Conservation (phyloP, 345 rosid genomes). For the Corchorus olitorius region DNA sequence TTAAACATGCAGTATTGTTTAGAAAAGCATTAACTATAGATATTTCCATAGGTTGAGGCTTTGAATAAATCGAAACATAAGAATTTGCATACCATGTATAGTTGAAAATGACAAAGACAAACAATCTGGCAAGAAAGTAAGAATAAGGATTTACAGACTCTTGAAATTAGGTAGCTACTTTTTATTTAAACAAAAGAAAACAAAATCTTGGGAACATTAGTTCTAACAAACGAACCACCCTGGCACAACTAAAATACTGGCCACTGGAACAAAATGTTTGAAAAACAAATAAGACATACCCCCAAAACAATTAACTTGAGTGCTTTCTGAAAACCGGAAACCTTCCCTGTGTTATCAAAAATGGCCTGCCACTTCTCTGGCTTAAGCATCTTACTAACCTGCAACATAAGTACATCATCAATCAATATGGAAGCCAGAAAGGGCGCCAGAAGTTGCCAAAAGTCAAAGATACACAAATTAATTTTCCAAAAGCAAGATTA, state of each 20-base stretch:
- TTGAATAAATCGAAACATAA: neutral
- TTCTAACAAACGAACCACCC: neutral
- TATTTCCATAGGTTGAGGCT: neutral
- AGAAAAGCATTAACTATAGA: neutral
- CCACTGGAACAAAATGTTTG: slow-evolving; percentile 1
- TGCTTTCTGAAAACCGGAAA: slow-evolving; percentile 70
- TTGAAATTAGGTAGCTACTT: too few relatives aligned
- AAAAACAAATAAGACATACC: slow-evolving; percentile 48
- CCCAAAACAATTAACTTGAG: slow-evolving; percentile 75
- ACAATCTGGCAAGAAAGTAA: too few relatives aligned
- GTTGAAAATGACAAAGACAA: too few relatives aligned
- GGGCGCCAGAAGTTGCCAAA: too few relatives aligned
- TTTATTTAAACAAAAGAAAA: too few relatives aligned
- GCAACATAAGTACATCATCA: slow-evolving; percentile 26
- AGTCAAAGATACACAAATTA: too few relatives aligned
- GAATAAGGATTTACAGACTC: too few relatives aligned
- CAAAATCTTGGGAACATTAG: too few relatives aligned
- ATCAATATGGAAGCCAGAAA: too few relatives aligned
- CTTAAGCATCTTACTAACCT: slow-evolving; percentile 85
- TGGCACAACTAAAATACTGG: neutral
- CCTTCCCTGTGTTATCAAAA: slow-evolving; percentile 84
- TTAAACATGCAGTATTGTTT: neutral
- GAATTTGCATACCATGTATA: neutral
- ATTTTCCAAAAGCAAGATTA: too few relatives aligned
- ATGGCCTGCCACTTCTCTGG: slow-evolving; percentile 82